These are phyloP conservation scores for Bimuria novae-zelandiae DNA, from an alignment of 2,329 filamentous ascomycete species.

Conservation along the genomic window DNA sequence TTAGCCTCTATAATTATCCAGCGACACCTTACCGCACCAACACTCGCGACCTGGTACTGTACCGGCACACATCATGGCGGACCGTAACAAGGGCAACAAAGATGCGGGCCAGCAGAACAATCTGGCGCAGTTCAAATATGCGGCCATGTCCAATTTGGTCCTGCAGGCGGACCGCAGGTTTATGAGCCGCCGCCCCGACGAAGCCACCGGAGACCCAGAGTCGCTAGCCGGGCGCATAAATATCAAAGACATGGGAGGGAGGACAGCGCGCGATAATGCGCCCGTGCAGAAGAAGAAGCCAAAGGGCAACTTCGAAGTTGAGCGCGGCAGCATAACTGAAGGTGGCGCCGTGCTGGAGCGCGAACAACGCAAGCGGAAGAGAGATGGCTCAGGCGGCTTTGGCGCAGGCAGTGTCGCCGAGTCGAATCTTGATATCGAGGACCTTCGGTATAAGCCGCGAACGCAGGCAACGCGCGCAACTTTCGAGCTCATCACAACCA, in stretches of 20 bases:
- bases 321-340: constrained; percentile 76
- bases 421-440: constrained; percentile 85
- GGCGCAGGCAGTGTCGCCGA: constrained; percentile 76
- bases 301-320: constrained; percentile 68
- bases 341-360: constrained; percentile 81
- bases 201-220: constrained; percentile 95
- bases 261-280: constrained; percentile 76
- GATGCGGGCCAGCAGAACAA: constrained; percentile 51
- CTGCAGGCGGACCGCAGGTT: constrained; percentile 99
- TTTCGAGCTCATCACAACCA: constrained; percentile 91
- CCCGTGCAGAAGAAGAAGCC: constrained; percentile 78
- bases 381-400: constrained; percentile 68
- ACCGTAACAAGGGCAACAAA: constrained; percentile 8
- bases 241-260: constrained; percentile 90
- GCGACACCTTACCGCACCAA: background rate
- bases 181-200: constrained; percentile 87
- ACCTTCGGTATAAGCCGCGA: constrained; percentile 86
- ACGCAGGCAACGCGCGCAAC: constrained; percentile 90
- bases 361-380: constrained; percentile 84
- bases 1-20: background rate
- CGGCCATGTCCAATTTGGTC: constrained; percentile 99
- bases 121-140: constrained; percentile 98
- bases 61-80: constrained; percentile 12
- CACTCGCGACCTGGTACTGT: background rate
- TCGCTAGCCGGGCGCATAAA: constrained; percentile 93